These are phyloP conservation scores for Atkinsonella hypoxylon DNA, from an alignment of 2,329 filamentous ascomycete genomes.

Conservation along the genomic window DNA sequence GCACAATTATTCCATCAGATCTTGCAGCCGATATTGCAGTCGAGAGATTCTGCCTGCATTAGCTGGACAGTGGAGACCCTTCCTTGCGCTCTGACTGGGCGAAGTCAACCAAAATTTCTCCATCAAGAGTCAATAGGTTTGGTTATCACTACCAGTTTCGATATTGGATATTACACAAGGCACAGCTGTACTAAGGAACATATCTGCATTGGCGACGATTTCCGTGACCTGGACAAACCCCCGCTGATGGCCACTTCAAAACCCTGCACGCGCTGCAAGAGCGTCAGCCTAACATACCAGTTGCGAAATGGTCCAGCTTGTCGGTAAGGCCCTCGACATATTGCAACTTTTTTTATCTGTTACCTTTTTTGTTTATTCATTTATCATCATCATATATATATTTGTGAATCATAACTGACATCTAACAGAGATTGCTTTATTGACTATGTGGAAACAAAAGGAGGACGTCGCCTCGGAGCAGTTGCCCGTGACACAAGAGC, in stretches of 20 bases:
- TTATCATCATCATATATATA: no score
- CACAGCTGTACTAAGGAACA: no score
- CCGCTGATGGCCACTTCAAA: conserved; percentile 1
- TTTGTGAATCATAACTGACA: no score
- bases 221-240: neutral
- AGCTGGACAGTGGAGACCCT: no score
- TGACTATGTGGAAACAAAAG: conserved; percentile 66
- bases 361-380: no score
- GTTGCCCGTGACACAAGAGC: conserved; percentile 36
- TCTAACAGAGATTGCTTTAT: conserved; percentile 52
- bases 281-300: conserved; percentile 15
- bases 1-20: no score
- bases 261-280: conserved; percentile 22
- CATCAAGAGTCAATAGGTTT: neutral
- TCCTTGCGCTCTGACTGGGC: neutral
- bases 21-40: no score
- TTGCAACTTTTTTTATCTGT: no score
- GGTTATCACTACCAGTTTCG: neutral
- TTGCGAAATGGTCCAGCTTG: conserved; percentile 22
- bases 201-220: neutral
- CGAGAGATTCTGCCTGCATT: no score
- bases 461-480: conserved; percentile 55
- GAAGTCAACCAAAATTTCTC: neutral
- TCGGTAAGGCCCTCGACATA: conserved; percentile 11
- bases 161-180: no score